Conservation (phyloP, 2,329 filamentous ascomycete species). For the Aspergillus sp. region DNA sequence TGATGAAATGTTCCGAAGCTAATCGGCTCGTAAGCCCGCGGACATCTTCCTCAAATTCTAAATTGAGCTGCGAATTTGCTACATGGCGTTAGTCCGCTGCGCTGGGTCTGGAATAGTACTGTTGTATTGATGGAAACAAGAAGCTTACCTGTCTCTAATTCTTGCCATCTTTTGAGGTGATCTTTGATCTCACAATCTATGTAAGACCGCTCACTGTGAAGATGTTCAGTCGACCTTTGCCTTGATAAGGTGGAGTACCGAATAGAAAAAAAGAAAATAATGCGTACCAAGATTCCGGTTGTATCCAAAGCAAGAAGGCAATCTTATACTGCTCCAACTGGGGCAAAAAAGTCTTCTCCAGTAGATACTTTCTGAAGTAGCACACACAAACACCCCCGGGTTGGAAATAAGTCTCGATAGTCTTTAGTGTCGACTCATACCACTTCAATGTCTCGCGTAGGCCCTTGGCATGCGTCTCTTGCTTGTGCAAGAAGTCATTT, state of each 20-base stretch:
- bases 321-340: constrained; percentile 24
- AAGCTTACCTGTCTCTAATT: neutral
- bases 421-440: constrained; percentile 16
- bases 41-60: constrained; percentile 14
- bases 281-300: constrained; percentile 17
- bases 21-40: constrained; percentile 13
- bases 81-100: neutral
- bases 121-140: neutral
- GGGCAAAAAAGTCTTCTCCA: constrained; percentile 20
- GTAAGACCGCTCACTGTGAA: constrained; percentile 9
- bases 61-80: constrained; percentile 1
- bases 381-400: constrained; percentile 21
- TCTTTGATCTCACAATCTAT: constrained; percentile 13
- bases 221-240: neutral
- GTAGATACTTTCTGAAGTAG: constrained; percentile 18
- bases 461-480: constrained; percentile 8
- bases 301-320: constrained; percentile 18
- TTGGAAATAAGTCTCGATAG: constrained; percentile 24
- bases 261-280: constrained; percentile 1
- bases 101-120: neutral
- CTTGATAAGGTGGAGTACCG: too few relatives aligned
- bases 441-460: constrained; percentile 16
- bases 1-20: constrained; percentile 17
- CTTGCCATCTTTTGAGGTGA: constrained; percentile 4
- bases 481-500: constrained; percentile 14